A percentile compares a stretch with the other conserved stretches of the same genome.
phyloP scores from a whole-genome alignment of 345 rosid species.

The Microcos paniculata region DNA sequence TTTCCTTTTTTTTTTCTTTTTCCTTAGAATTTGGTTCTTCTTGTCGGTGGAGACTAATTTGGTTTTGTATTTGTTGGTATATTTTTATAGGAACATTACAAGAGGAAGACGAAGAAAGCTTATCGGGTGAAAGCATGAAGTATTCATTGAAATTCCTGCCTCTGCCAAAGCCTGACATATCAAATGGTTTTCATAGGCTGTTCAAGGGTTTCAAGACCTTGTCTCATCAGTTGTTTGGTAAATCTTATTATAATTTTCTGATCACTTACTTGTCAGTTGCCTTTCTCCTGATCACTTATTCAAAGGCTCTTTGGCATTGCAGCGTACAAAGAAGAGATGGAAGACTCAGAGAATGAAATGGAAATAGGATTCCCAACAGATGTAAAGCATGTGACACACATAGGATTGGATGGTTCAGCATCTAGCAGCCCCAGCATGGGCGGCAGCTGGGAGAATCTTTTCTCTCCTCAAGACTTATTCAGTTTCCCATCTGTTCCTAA shows the following conservation, averaged over 20 bases:
- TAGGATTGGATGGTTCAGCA: constrained; percentile 53
- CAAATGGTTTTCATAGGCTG: constrained; percentile 57
- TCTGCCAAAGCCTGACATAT: constrained; percentile 53
- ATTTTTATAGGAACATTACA: constrained; percentile 25
- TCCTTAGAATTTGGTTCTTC: neutral
- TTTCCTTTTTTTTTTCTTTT: neutral
- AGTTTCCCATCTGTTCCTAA: constrained; percentile 9
- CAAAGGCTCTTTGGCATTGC: neutral
- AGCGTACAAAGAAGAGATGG: constrained; percentile 59
- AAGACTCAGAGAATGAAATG: constrained; percentile 39
- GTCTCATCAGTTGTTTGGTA: constrained; percentile 74
- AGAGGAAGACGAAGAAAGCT: constrained; percentile 49
- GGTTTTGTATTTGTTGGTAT: neutral
- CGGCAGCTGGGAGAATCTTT: neutral
- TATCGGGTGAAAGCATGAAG: constrained; percentile 47
- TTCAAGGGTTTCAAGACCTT: constrained; percentile 58
- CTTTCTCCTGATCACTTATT: neutral
- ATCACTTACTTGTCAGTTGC: neutral
- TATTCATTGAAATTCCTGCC: constrained; percentile 34
- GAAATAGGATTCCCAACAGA: constrained; percentile 80
- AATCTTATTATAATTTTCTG: neutral
- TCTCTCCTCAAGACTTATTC: neutral
- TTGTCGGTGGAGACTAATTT: neutral
- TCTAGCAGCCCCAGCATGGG: neutral
- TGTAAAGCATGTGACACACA: constrained; percentile 78